These are phyloP conservation scores for Amauroascus niger DNA, from an alignment of 2,329 filamentous ascomycete genomes.

Conservation along the genomic window DNA sequence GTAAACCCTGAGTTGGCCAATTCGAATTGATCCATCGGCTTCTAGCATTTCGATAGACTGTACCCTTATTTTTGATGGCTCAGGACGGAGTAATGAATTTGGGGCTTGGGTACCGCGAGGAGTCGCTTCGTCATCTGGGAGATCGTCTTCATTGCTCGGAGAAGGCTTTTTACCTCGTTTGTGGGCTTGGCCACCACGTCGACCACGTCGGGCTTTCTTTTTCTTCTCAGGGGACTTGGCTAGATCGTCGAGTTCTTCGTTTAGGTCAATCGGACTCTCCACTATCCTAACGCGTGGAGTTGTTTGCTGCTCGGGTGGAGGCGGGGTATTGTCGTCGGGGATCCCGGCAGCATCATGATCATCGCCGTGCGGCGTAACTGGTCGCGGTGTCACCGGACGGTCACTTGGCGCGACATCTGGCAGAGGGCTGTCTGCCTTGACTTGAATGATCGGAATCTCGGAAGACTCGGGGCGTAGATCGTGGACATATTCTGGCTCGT, in stretches of 20 bases:
- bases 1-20: constrained; percentile 52
- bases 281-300: constrained; percentile 34
- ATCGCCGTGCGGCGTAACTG: not conserved
- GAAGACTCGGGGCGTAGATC: not conserved
- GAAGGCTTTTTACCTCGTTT: constrained; percentile 46
- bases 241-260: constrained; percentile 28
- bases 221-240: constrained; percentile 42
- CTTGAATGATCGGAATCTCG: not conserved
- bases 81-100: constrained; percentile 41
- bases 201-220: constrained; percentile 60
- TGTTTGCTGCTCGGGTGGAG: constrained; percentile 17
- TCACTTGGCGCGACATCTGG: not conserved
- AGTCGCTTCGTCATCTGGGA: constrained; percentile 32
- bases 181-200: constrained; percentile 61
- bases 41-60: constrained; percentile 48
- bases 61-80: constrained; percentile 46
- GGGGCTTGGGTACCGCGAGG: constrained; percentile 30
- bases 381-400: not conserved
- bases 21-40: constrained; percentile 52
- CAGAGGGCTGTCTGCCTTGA: not conserved
- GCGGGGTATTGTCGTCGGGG: not conserved
- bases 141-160: constrained; percentile 44
- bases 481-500: not conserved
- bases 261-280: constrained; percentile 29
- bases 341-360: not conserved